Evolutionary conservation across 2,329 filamentous ascomycete genomes (phyloP).

Genomic region (Colletotrichum scovillei): DNA sequence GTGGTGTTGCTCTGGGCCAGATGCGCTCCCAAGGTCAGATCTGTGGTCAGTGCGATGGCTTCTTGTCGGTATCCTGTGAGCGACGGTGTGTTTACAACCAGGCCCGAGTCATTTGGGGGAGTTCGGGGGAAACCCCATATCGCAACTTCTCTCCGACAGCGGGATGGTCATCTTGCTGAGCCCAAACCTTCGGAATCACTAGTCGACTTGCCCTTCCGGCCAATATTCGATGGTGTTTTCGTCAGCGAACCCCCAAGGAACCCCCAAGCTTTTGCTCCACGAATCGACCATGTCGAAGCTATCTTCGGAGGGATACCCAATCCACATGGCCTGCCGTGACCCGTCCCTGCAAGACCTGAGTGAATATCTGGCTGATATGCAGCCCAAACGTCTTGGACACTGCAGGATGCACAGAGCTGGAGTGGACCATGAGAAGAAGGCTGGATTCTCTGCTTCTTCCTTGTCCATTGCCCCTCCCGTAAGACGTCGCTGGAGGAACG

Average conservation of each 20-base stretch:
- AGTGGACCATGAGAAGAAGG: neutral
- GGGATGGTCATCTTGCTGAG: constrained; percentile 19
- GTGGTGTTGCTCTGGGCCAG: constrained; percentile 9
- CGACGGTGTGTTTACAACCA: constrained; percentile 29
- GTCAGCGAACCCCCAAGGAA: constrained; percentile 24
- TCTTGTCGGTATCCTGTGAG: constrained; percentile 34
- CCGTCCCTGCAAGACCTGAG: constrained; percentile 23
- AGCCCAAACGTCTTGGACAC: constrained; percentile 32
- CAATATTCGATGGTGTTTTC: constrained; percentile 30
- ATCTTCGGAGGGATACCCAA: constrained; percentile 18
- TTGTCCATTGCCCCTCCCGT: neutral
- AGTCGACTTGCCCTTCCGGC: constrained; percentile 27
- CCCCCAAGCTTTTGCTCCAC: constrained; percentile 22
- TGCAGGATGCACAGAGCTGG: constrained; percentile 29
- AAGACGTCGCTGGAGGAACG: neutral
- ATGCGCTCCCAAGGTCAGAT: constrained; percentile 10
- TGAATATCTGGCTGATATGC: constrained; percentile 33
- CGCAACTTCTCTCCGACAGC: constrained; percentile 25
- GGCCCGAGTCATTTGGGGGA: constrained; percentile 30
- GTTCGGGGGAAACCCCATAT: constrained; percentile 22
- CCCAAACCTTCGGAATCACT: constrained; percentile 31
- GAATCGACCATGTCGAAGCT: constrained; percentile 26
- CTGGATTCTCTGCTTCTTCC: neutral
- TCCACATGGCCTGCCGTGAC: constrained; percentile 27
- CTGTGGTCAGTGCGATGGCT: constrained; percentile 25